Evolutionary conservation across 2,329 filamentous ascomycete genomes (phyloP), one percentile per base, ranked within the genome.

Genomic region (Ophiostoma sp.): DNA sequence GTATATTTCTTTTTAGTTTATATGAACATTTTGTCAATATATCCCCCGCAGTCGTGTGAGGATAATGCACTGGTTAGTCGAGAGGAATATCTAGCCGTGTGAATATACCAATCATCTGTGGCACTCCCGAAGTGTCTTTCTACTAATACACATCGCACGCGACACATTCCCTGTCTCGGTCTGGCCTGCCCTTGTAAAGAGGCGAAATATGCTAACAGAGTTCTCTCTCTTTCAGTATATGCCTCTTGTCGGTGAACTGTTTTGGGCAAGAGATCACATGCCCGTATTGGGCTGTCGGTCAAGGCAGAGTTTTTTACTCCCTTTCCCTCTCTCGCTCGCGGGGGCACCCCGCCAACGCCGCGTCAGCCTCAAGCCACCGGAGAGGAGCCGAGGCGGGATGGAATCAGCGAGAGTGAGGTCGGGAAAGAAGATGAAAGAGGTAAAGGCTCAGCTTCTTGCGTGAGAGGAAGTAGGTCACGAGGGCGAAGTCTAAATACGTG

Each of bases 181-280:
- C 36, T 25, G 64, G 17, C 64, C 42, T 31, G 3, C 7, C 42
- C 42, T 19, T 33, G 15, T n/a, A n/a, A n/a, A n/a, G n/a, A n/a
- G n/a, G n/a, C n/a, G n/a, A 42, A 64, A 0, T 64, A n/a, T 64
- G 63, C n/a, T 31, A 59, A 2, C 15, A 42, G 15, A 36, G 4
- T 55, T 59, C 50, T 48, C 19, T 48, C 31, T 6, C 36, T 25
- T 42, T n/a, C 31, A 1, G 15, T 33, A n/a, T 9, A 50, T 31
- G 11, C n/a, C 33, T 68, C 36, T 19, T 25, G n/a, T 74, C 69
- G 61, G 72, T 74, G 59, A 72, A 39, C 73, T 73, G 33, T 33
- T 77, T 76, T 33, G 59, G 77, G 77, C 71, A 78, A 75, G 45
- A 73, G 73, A 72, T 75, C 74, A 73, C 71, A 73, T 70, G 72